These are phyloP conservation scores for Paramecium caudatum DNA, from an alignment of 73 alveolate genomes.

Conservation along the genomic window DNA sequence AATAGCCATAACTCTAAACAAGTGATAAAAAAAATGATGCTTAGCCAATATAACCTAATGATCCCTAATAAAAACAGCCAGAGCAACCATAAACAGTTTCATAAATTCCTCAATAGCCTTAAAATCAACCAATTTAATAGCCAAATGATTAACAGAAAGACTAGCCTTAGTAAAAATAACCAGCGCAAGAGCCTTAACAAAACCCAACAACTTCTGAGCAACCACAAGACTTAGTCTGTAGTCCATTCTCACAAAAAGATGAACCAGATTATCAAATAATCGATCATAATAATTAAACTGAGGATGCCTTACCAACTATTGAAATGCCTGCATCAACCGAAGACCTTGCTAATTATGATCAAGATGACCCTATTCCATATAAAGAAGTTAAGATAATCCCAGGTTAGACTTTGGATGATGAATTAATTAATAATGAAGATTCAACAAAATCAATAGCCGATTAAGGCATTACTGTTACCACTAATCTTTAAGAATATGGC, in stretches of 20 bases:
- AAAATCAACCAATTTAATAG: too few species aligned
- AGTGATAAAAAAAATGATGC: too few species aligned
- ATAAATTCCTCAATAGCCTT: too few species aligned
- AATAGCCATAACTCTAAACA: too few species aligned
- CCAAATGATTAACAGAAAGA: too few species aligned
- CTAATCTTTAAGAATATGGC: slow-evolving; percentile 53
- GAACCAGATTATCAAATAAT: slow-evolving; percentile 1
- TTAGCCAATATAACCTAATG: too few species aligned
- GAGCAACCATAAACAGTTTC: too few species aligned
- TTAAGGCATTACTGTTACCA: slow-evolving; percentile 17
- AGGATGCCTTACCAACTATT: neutral
- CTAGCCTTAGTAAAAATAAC: too few species aligned
- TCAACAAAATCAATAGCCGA: slow-evolving; percentile 1
- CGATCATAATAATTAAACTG: neutral
- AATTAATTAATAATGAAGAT: neutral
- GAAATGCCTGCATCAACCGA: neutral
- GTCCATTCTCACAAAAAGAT: neutral
- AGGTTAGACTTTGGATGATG: slow-evolving; percentile 3
- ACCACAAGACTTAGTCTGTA: too few species aligned
- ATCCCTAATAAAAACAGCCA: too few species aligned
- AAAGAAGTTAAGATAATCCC: slow-evolving; percentile 12
- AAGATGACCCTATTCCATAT: neutral
- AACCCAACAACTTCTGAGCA: too few species aligned
- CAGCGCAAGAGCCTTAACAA: too few species aligned
- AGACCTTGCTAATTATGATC: neutral